These are phyloP conservation scores for Plectosphaerella plurivora DNA, from an alignment of 2,329 filamentous ascomycete genomes.

Conservation along the genomic window DNA sequence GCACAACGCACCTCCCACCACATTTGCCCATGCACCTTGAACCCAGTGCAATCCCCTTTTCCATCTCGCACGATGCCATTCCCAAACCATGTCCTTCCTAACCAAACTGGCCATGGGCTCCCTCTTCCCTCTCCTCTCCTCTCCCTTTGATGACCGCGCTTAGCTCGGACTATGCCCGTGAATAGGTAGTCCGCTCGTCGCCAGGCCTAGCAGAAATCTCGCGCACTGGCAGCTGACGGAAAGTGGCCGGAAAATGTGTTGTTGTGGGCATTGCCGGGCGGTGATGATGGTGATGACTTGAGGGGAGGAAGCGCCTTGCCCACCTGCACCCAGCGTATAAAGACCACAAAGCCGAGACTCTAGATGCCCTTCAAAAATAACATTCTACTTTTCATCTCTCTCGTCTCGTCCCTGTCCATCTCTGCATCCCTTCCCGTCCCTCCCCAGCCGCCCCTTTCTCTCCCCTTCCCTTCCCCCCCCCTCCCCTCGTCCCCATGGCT, in stretches of 20 bases:
- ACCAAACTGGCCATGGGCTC: not conserved
- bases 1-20: too few species aligned
- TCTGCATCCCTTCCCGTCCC: not conserved
- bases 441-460: not conserved
- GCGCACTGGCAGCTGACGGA: not conserved
- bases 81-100: too few species aligned
- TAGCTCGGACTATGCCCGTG: not conserved
- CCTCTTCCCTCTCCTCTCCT: not conserved
- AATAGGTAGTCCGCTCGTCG: not conserved
- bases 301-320: too few species aligned
- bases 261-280: too few species aligned
- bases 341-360: too few species aligned
- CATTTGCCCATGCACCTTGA: too few species aligned
- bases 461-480: not conserved
- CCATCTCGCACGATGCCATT: too few species aligned
- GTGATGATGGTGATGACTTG: too few species aligned
- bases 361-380: too few species aligned
- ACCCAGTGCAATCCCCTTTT: too few species aligned
- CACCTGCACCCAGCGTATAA: too few species aligned
- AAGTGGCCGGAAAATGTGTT: too few species aligned
- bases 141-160: not conserved
- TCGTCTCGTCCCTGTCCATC: not conserved
- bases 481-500: not conserved
- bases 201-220: not conserved
- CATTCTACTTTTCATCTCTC: not conserved